Evolutionary conservation across 1,284 basidiomycete genomes (phyloP), one percentile per base, ranked within the genome.

Genomic region (Tranzscheliella williamsii): DNA sequence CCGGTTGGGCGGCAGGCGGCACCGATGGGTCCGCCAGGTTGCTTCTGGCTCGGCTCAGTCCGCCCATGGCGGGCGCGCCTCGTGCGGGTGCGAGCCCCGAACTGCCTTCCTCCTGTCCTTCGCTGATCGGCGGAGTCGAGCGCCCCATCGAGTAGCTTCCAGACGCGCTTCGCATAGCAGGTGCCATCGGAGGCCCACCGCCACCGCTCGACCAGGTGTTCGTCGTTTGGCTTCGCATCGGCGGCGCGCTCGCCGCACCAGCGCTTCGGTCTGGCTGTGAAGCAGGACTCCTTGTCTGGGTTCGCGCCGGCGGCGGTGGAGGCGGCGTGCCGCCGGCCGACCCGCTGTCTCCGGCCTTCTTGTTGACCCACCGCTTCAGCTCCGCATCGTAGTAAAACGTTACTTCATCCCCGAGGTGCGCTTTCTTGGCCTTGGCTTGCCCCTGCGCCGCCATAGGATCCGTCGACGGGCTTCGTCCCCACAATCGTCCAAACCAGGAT

Each of bases 381-480:
- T 96, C 91, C 70, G 89, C 87, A 79, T 99, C 95, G 77, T 90
- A 99, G 67, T 91, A 89, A 81, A 98, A 94, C 35, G 86, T 83
- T 24, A 84, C 90, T 74, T 94, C 86, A 71, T 98, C 90, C 16
- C 95, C 95, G 18, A 98, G 83, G 67, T 90, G 97, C 15, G 94
- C 95, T 39, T 70, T 67, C 40, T 67, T 66, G 0, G 78, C 72
- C 24, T 78, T 78, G 4, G 57, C 66, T 15, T 53, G 18, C 21
- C 18, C 18, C 11, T 21, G 20, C 18, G 9, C 46, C 15, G 61
- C 63, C 9, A 70, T 74, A 11, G 81, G 67, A 18, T 70, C 65
- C 23, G 53, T 65, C 36, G 46, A 50, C 23, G 54, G 36, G 27
- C 61, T 61, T 13, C 79, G 73, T 9, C 79, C 72, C 57, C 78